Conservation (phyloP, 495 filamentous ascomycete species). For the Acidomyces sp. region DNA sequence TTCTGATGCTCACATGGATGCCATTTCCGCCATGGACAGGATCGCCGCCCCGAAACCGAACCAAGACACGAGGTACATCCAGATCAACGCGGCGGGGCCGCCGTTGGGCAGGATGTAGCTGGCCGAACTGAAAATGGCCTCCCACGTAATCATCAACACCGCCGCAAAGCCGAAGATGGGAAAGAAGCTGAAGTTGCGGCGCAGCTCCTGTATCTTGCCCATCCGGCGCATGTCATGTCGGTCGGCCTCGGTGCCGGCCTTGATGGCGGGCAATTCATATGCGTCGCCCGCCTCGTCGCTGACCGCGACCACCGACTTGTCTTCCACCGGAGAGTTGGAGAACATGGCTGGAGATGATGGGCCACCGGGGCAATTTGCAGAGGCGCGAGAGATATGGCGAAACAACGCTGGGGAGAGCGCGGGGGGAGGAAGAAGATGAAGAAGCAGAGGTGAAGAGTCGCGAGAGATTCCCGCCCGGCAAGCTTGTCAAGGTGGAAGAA, state of each 20-base stretch:
- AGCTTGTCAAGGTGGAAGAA: too few relatives aligned
- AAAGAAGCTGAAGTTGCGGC: conserved; percentile 5
- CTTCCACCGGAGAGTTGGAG: too few relatives aligned
- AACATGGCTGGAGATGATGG: too few relatives aligned
- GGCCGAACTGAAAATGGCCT: conserved; percentile 6
- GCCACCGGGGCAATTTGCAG: too few relatives aligned
- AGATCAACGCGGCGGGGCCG: conserved; percentile 6
- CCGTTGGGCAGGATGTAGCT: conserved; percentile 8
- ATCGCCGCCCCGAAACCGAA: conserved; percentile 10
- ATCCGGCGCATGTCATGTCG: neutral
- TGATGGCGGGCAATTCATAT: neutral
- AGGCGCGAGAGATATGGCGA: too few relatives aligned
- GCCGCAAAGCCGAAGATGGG: conserved; percentile 9
- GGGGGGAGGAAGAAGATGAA: too few relatives aligned
- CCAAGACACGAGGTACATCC: conserved; percentile 2
- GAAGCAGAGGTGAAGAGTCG: too few relatives aligned
- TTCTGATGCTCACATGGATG: too few relatives aligned
- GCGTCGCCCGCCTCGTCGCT: neutral
- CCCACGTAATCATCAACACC: conserved; percentile 10
- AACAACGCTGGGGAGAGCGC: too few relatives aligned
- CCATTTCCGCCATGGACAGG: conserved; percentile 32
- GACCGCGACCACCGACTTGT: too few relatives aligned
- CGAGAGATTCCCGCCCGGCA: too few relatives aligned
- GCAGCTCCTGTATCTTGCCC: conserved; percentile 5
- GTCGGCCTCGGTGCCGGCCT: neutral